phyloP scores from a whole-genome alignment of 257 asterid genomes.

The Scutellaria minor region DNA sequence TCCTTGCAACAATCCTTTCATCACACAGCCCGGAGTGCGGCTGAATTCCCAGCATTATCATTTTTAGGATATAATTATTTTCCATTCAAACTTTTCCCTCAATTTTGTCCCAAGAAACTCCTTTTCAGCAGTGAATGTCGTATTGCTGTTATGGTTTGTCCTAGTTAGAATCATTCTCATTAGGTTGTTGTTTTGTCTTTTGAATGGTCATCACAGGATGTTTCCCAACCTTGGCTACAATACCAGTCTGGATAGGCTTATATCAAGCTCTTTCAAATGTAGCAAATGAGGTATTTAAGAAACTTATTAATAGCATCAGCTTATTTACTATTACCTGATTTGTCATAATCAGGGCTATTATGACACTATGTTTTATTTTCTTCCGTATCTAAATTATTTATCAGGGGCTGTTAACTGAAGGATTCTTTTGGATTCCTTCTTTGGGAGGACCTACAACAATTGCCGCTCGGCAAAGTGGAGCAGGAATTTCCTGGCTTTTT shows the following conservation, averaged over 20 bases:
- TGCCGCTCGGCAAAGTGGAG: slow-evolving; percentile 98
- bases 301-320: slow-evolving; percentile 29
- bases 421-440: slow-evolving; percentile 99
- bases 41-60: not conserved
- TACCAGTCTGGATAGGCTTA: slow-evolving; percentile 98
- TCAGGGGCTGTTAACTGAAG: slow-evolving; percentile 97
- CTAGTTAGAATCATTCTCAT: slow-evolving; percentile 14
- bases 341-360: slow-evolving; percentile 10
- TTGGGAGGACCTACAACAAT: slow-evolving; percentile 99
- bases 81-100: slow-evolving; percentile 8
- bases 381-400: slow-evolving; percentile 25
- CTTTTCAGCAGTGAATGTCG: slow-evolving; percentile 13
- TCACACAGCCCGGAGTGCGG: no score
- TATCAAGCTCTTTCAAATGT: slow-evolving; percentile 99
- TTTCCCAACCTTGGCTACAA: slow-evolving; percentile 97
- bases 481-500: slow-evolving; percentile 95
- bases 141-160: slow-evolving; percentile 25
- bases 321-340: slow-evolving; percentile 23
- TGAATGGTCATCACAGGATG: slow-evolving; percentile 68
- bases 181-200: slow-evolving; percentile 16
- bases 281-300: slow-evolving; percentile 85
- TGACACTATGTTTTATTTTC: not conserved
- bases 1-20: no score
- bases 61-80: slow-evolving; percentile 1
- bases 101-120: slow-evolving; percentile 19